Evolutionary conservation across 2,329 filamentous ascomycete species (phyloP).

Genomic region (Epichloe sp.): DNA sequence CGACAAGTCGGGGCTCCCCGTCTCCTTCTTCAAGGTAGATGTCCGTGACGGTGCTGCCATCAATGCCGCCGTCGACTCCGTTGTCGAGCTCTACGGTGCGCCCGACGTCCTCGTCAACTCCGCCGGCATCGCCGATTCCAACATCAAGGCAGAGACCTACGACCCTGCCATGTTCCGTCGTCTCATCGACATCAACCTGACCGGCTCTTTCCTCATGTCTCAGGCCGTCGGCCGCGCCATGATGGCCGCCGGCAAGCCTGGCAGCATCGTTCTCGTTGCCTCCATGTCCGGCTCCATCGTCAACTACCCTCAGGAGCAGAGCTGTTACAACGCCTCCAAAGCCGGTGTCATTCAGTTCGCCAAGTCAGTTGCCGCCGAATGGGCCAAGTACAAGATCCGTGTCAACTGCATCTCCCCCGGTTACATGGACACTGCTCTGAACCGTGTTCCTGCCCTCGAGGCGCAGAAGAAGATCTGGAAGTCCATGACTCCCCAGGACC

Average conservation of each 20-base stretch:
- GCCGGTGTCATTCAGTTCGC: slow-evolving; percentile 65
- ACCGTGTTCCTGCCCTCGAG: slow-evolving; percentile 64
- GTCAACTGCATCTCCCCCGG: slow-evolving; percentile 78
- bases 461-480: slow-evolving; percentile 76
- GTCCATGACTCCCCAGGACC: slow-evolving; percentile 57
- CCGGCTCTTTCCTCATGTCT: slow-evolving; percentile 63
- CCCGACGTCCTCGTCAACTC: slow-evolving; percentile 70
- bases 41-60: slow-evolving; percentile 60
- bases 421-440: slow-evolving; percentile 77
- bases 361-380: slow-evolving; percentile 72
- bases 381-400: slow-evolving; percentile 68
- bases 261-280: slow-evolving; percentile 62
- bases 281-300: slow-evolving; percentile 75
- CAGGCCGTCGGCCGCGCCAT: slow-evolving; percentile 60
- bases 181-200: slow-evolving; percentile 72
- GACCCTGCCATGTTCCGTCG: slow-evolving; percentile 64
- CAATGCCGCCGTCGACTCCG: slow-evolving; percentile 52
- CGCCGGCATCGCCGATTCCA: slow-evolving; percentile 70
- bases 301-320: slow-evolving; percentile 78
- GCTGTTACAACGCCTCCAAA: slow-evolving; percentile 75
- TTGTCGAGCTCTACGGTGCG: slow-evolving; percentile 52
- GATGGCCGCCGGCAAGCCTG: slow-evolving; percentile 58
- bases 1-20: slow-evolving; percentile 57
- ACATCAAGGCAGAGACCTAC: slow-evolving; percentile 71
- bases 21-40: slow-evolving; percentile 68